These are phyloP conservation scores for Cytidiella melzeri DNA, from an alignment of 768 basidiomycete genomes.

Conservation along the genomic window DNA sequence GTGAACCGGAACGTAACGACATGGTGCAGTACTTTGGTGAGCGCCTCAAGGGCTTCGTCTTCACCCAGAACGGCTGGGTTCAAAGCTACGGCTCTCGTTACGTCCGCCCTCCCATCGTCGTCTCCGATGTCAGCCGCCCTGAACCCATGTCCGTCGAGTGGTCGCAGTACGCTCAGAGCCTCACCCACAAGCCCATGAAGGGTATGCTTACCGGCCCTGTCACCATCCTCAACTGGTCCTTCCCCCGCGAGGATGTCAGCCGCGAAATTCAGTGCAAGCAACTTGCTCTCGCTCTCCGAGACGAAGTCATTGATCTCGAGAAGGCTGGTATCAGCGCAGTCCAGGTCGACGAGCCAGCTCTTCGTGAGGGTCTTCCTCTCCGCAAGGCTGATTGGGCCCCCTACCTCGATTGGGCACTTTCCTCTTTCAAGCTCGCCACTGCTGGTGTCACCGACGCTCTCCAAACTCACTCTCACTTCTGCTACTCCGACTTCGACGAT, in stretches of 20 bases:
- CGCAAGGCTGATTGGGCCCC: constrained; percentile 93
- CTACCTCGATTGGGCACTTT: constrained; percentile 97
- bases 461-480: constrained; percentile 99
- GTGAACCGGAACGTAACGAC: constrained; percentile 98
- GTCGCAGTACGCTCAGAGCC: constrained; percentile 93
- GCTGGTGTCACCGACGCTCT: constrained; percentile 91
- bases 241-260: constrained; percentile 97
- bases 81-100: constrained; percentile 99
- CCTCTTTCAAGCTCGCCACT: constrained; percentile 97
- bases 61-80: constrained; percentile 99
- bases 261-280: constrained; percentile 98
- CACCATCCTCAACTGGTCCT: constrained; percentile 99
- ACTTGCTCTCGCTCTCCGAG: constrained; percentile 94
- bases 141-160: constrained; percentile 93
- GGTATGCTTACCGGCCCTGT: constrained; percentile 99
- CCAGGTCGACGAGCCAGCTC: constrained; percentile 99
- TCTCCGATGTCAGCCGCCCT: constrained; percentile 94
- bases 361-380: constrained; percentile 98
- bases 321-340: constrained; percentile 95
- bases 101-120: constrained; percentile 97
- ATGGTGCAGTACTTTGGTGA: constrained; percentile 99
- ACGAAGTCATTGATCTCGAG: constrained; percentile 96
- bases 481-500: constrained; percentile 98
- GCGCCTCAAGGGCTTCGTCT: constrained; percentile 89
- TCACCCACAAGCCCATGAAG: constrained; percentile 95